Percentiles rank a stretch among this genome's conserved stretches.
These are phyloP conservation scores for Blastobotrys mokoenaii DNA, from an alignment of 805 yeast genomes.

Conservation along the genomic window DNA sequence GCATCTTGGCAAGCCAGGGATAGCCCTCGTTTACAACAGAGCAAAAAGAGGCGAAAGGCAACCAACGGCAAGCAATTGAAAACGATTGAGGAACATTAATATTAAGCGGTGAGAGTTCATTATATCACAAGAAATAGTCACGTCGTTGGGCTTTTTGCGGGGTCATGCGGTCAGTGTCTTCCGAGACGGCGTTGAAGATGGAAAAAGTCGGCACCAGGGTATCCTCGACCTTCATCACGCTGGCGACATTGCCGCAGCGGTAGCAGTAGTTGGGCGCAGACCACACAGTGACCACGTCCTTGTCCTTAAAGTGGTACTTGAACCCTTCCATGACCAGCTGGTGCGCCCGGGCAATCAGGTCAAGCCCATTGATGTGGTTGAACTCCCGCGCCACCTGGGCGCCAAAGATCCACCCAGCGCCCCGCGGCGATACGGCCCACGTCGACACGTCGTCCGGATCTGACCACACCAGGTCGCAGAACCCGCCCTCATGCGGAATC, in stretches of 20 bases:
- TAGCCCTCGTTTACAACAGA: too few relatives aligned
- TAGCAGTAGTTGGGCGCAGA: conserved; percentile 96
- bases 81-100: neutral
- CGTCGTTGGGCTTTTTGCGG: conserved; percentile 18
- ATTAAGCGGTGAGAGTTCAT: neutral
- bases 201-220: conserved; percentile 81
- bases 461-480: conserved; percentile 95
- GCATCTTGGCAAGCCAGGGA: too few relatives aligned
- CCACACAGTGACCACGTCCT: conserved; percentile 97
- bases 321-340: conserved; percentile 98
- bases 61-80: too few relatives aligned
- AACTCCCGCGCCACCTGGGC: conserved; percentile 90
- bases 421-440: conserved; percentile 97
- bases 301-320: conserved; percentile 90
- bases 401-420: conserved; percentile 98
- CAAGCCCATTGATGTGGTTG: conserved; percentile 86
- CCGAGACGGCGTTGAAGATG: conserved; percentile 82
- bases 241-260: conserved; percentile 96
- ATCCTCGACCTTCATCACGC: conserved; percentile 93
- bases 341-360: conserved; percentile 90
- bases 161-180: conserved; percentile 15
- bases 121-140: conserved; percentile 17
- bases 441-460: conserved; percentile 97
- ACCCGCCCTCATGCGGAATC: conserved; percentile 98
- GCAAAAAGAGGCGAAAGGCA: too few relatives aligned